Conservation (phyloP, 495 filamentous ascomycete genomes). For the Hypoxylon subgilvum region DNA sequence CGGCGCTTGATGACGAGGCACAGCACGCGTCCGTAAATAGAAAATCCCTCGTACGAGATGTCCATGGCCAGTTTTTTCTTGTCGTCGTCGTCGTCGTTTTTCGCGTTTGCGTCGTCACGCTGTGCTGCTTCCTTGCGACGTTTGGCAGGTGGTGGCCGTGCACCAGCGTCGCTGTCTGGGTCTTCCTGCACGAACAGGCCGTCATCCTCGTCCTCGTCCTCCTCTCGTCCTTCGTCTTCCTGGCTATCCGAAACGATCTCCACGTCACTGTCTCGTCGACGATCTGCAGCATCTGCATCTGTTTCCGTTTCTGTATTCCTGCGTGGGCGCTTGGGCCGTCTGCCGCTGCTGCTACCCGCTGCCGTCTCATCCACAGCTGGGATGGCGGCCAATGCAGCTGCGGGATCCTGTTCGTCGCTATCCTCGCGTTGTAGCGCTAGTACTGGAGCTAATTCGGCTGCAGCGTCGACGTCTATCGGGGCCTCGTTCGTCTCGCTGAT, state of each 20-base stretch:
- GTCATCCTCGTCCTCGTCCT: constrained; percentile 37
- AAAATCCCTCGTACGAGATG: constrained; percentile 92
- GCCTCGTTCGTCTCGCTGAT: constrained; percentile 60
- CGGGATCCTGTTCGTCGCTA: constrained; percentile 51
- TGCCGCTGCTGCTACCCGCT: constrained; percentile 32
- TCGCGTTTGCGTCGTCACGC: constrained; percentile 40
- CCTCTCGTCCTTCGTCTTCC: too few species aligned
- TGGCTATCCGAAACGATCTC: constrained; percentile 37
- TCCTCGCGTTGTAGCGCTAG: constrained; percentile 37
- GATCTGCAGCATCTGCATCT: constrained; percentile 37
- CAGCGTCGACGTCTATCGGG: constrained; percentile 56
- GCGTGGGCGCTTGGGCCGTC: constrained; percentile 39
- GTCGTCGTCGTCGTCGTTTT: constrained; percentile 62
- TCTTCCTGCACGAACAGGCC: constrained; percentile 46
- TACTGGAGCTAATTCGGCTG: constrained; percentile 23
- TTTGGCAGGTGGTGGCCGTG: constrained; percentile 51
- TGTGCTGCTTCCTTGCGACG: constrained; percentile 54
- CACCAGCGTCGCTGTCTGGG: constrained; percentile 34
- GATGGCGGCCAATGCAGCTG: constrained; percentile 52
- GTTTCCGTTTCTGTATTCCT: constrained; percentile 39
- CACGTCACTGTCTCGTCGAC: constrained; percentile 21
- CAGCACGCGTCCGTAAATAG: constrained; percentile 88
- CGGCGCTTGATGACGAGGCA: constrained; percentile 82
- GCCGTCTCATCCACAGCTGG: constrained; percentile 47
- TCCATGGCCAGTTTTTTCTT: constrained; percentile 86